A percentile compares a stretch with the other conserved stretches of the same genome.
Conservation (phyloP, 495 filamentous ascomycete genomes). For the Hapsidospora chrysogenum region DNA sequence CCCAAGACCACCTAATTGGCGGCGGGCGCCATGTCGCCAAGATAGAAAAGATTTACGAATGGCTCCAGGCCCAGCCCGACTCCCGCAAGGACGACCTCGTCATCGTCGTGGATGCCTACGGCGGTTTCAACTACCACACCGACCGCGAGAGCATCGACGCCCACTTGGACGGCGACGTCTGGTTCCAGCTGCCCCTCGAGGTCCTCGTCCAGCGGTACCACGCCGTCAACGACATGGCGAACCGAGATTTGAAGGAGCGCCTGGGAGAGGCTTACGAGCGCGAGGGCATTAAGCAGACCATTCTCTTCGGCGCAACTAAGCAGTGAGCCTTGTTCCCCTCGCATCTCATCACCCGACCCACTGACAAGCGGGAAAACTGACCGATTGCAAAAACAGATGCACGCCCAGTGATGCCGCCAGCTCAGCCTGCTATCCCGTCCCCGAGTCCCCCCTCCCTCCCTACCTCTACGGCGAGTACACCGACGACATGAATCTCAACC, state of each 20-base stretch:
- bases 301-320: conserved; percentile 3
- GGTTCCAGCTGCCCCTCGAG: conserved; percentile 1
- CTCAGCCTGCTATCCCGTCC: conserved; percentile 1
- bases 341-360: too few relatives aligned
- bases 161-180: neutral
- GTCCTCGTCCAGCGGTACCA: neutral
- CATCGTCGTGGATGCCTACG: conserved; percentile 4
- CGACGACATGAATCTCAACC: conserved; percentile 4
- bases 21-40: neutral
- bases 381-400: neutral
- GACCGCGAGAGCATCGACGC: neutral
- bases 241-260: conserved; percentile 4
- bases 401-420: neutral
- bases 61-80: neutral
- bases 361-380: too few relatives aligned
- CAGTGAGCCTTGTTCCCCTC: too few relatives aligned
- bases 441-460: conserved; percentile 1
- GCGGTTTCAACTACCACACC: neutral
- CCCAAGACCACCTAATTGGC: neutral
- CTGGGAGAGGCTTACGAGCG: neutral
- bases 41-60: neutral
- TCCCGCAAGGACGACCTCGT: conserved; percentile 1
- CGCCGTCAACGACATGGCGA: conserved; percentile 4
- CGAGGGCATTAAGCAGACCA: neutral
- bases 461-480: conserved; percentile 1